A percentile compares a stretch with the other conserved stretches of the same genome.
Conservation (phyloP, 2,329 filamentous ascomycete species). For the Fusarium nanum region DNA sequence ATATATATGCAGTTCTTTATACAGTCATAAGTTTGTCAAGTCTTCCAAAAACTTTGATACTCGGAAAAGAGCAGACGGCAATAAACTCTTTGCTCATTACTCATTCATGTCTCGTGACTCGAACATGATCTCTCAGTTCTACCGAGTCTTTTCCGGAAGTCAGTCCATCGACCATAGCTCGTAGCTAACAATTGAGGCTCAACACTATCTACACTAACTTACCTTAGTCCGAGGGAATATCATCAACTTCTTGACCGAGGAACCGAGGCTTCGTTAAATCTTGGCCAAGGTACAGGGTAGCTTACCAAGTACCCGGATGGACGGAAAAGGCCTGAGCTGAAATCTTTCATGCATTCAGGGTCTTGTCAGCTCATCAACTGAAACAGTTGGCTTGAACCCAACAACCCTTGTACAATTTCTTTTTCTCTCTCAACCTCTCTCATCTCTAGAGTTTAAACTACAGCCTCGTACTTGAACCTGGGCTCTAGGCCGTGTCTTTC, state of each 20-base stretch:
- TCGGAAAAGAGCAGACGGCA: constrained; percentile 16
- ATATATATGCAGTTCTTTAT: background rate
- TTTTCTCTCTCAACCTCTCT: background rate
- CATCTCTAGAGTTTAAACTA: background rate
- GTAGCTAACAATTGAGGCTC: background rate
- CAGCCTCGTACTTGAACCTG: background rate
- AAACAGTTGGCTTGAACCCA: constrained; percentile 7
- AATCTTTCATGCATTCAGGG: background rate
- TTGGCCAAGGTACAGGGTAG: constrained; percentile 4
- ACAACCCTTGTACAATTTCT: constrained; percentile 20
- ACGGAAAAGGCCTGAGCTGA: background rate
- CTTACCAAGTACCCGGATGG: background rate
- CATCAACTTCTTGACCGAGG: background rate
- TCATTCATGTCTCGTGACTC: constrained; percentile 44
- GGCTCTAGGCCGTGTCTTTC: constrained; percentile 13
- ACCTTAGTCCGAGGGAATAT: background rate
- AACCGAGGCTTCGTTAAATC: background rate
- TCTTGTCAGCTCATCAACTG: constrained; percentile 24
- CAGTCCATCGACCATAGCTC: background rate
- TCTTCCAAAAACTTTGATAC: constrained; percentile 22
- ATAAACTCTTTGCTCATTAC: constrained; percentile 3
- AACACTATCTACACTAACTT: background rate
- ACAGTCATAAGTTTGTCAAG: background rate
- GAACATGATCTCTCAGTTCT: constrained; percentile 40
- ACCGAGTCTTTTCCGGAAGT: constrained; percentile 46